A percentile compares a stretch with the other conserved stretches of the same genome.
Evolutionary conservation across 192 early-diverging fungal species (phyloP).

Genomic region (Diversispora eburnea): DNA sequence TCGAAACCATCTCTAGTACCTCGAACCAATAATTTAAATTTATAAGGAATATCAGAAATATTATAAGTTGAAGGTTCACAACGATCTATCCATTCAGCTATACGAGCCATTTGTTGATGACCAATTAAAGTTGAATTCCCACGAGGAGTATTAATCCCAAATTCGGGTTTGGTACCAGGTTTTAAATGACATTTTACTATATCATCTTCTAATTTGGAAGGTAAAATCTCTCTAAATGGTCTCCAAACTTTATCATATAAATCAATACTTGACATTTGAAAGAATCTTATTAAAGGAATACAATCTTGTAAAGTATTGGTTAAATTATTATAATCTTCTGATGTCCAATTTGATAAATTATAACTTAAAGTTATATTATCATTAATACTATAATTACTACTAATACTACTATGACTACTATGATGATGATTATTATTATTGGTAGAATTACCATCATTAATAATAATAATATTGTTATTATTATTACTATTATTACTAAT

Average conservation of each 20-base stretch:
- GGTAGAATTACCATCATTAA: no score
- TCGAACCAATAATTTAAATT: slow-evolving; percentile 22
- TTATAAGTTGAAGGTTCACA: neutral
- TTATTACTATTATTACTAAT: no score
- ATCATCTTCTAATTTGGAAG: neutral
- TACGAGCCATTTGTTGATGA: neutral
- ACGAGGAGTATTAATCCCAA: neutral
- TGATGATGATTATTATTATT: no score
- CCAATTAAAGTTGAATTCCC: slow-evolving; percentile 11
- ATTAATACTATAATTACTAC: no score
- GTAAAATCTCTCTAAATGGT: slow-evolving; percentile 19
- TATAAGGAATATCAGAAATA: neutral
- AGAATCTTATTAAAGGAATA: slow-evolving; percentile 5
- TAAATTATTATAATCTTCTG: slow-evolving; percentile 6
- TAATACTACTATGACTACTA: neutral
- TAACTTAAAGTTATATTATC: no score
- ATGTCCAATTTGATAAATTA: neutral
- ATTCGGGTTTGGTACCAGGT: neutral
- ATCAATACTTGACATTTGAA: slow-evolving; percentile 13
- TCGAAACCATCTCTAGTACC: slow-evolving; percentile 18
- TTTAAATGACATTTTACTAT: slow-evolving; percentile 15
- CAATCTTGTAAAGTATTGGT: neutral
- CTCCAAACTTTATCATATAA: slow-evolving; percentile 15
- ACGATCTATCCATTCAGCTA: slow-evolving; percentile 20
- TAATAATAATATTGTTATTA: no score